phyloP scores from a whole-genome alignment of 129 eudicot genomes.

The Flaveria robusta region DNA sequence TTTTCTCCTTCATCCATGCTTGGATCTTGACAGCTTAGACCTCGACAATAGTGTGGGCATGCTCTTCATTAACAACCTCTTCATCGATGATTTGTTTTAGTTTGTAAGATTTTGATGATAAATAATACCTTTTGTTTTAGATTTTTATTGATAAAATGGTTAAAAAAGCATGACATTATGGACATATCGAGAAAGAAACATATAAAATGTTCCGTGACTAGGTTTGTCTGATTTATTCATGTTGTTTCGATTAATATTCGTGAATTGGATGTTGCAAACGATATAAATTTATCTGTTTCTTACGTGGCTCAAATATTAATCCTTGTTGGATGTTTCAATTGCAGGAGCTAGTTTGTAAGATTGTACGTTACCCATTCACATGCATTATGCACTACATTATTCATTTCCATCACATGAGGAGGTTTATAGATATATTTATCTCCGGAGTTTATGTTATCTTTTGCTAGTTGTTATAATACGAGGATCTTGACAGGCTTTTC shows the following conservation, averaged over 20 bases:
- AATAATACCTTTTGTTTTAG: constrained; percentile 39
- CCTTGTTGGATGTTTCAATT: constrained; percentile 38
- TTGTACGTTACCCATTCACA: constrained; percentile 80
- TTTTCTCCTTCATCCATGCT: no score
- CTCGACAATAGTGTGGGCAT: no score
- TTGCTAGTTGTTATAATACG: not conserved
- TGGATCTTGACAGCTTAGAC: no score
- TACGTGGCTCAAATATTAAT: constrained; percentile 3
- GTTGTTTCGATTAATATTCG: not conserved
- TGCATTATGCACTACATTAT: constrained; percentile 59
- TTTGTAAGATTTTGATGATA: not conserved
- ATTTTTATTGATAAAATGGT: constrained; percentile 53
- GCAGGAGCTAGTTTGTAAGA: constrained; percentile 84
- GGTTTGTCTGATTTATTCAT: constrained; percentile 43
- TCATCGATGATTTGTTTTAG: not conserved
- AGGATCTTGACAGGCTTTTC: no score
- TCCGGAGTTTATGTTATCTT: not conserved
- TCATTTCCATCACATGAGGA: constrained; percentile 86
- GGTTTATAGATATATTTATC: constrained; percentile 41
- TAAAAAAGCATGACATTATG: constrained; percentile 46
- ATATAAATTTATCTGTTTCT: not conserved
- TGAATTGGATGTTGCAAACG: not conserved
- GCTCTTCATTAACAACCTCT: no score
- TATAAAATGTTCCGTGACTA: constrained; percentile 69
- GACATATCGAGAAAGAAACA: constrained; percentile 46